A percentile compares a stretch with the other conserved stretches of the same genome.
Conservation (phyloP, 2,329 filamentous ascomycete species). For the Aspergillus thermomutatus region DNA sequence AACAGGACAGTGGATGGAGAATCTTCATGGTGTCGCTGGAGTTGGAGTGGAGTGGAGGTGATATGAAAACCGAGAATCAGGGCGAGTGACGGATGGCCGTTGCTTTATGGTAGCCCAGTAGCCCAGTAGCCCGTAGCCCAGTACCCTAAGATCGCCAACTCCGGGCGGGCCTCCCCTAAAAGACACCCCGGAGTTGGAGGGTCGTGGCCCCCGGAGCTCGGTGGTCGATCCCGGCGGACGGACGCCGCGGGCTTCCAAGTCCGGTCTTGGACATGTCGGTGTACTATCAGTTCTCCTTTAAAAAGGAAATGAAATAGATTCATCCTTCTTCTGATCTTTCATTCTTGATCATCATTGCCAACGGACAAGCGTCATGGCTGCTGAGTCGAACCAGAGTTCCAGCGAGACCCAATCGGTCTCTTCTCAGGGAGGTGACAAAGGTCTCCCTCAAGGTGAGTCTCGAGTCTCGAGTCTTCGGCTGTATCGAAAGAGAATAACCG, state of each 20-base stretch:
- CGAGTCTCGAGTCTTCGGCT: neutral
- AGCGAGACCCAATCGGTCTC: neutral
- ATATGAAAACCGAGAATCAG: neutral
- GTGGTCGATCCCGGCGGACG: neutral
- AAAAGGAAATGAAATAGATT: neutral
- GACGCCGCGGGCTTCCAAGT: neutral
- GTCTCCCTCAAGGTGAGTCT: neutral
- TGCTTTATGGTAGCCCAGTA: neutral
- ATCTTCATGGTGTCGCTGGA: neutral
- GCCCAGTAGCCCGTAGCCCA: too few species aligned
- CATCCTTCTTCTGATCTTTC: neutral
- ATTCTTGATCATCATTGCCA: neutral
- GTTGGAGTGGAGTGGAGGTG: neutral
- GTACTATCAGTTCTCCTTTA: neutral
- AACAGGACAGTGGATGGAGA: neutral
- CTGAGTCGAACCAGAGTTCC: neutral
- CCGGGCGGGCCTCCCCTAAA: neutral
- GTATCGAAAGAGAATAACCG: neutral
- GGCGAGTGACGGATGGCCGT: neutral
- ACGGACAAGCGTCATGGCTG: conserved; percentile 2
- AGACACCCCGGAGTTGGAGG: neutral
- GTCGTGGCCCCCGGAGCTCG: conserved; percentile 1
- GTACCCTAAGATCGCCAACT: neutral
- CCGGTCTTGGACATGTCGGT: neutral
- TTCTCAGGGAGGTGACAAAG: neutral